Evolutionary conservation across 345 rosid species (phyloP).

Genomic region (Syzygium grande): DNA sequence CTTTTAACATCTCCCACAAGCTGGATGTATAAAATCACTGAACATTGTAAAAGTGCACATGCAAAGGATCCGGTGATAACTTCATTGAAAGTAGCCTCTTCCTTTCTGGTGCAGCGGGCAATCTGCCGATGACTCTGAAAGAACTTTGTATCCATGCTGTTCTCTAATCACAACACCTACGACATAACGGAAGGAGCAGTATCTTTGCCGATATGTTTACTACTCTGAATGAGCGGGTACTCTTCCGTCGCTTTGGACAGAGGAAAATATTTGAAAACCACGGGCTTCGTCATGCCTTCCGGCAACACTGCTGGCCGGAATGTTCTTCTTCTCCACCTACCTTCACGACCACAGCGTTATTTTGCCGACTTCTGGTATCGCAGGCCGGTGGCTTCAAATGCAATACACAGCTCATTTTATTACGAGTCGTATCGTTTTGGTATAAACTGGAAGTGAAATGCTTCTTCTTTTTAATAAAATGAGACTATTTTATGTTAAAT

Average conservation of each 20-base stretch:
- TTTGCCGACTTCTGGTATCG: slow-evolving; percentile 42
- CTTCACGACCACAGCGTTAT: slow-evolving; percentile 46
- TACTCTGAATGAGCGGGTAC: background rate
- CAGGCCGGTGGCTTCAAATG: slow-evolving; percentile 56
- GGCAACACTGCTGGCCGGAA: slow-evolving; percentile 63
- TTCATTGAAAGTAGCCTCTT: no score
- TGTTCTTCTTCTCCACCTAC: slow-evolving; percentile 64
- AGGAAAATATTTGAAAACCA: slow-evolving; percentile 35
- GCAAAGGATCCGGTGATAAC: no score
- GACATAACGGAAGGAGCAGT: slow-evolving; percentile 34
- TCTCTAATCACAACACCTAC: background rate
- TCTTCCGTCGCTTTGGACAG: slow-evolving; percentile 49
- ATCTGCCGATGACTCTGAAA: background rate
- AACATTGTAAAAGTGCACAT: no score
- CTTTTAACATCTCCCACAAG: background rate
- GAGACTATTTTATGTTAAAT: background rate
- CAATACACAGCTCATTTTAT: no score
- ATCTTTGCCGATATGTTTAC: slow-evolving; percentile 46
- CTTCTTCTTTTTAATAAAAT: background rate
- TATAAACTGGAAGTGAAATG: background rate
- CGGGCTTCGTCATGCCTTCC: slow-evolving; percentile 50
- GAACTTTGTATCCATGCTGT: background rate
- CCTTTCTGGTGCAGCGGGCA: background rate
- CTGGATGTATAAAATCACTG: no score
- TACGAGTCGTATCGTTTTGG: no score